Base-by-base conservation (phyloP, 306 rosid genomes). In the Senna siamea region DNA sequence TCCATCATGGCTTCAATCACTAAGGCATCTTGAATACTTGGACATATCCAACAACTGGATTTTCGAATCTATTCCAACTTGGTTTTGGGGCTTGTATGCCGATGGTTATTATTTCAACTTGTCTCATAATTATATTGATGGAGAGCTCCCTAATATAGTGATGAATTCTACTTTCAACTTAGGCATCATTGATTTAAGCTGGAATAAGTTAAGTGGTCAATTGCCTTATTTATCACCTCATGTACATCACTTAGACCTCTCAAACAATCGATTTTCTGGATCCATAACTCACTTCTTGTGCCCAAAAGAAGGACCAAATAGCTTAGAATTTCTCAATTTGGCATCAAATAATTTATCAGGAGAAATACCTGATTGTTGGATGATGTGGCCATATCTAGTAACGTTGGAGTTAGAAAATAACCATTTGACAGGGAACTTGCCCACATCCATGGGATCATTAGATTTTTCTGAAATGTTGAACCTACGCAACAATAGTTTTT, bases 1-100 rank as follows among this genome's bases (percentile, higher is more conserved):
- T 65, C 78, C 85, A 0, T 3, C 7, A 0, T 76, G 85, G 85
- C 47, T 76, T 47, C 74, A 20, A 5, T 61, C 38, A 0, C 78
- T 64, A 47, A 70, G 46, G 66, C 2, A 22, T 38, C 76, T 76
- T 1, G 0, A 0, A 0, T 0, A 0, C 5, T 60, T 81, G 54
- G 20, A 9, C 1, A 5, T 81, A 5, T 51, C 81, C 26, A 63
- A 64, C 32, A 40, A 74, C 0, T 1, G 18, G 0, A 41, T 74
- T 23, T 28, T 4, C 9, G 51, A 30, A 13, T 26, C 11, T 6
- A 5, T 73, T 32, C 80, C 74, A 0, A 0, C 26, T 55, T 62
- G 56, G 66, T 47, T 80, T 62, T 34, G 74, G 77, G 12, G 22
- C 41, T 4, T 7, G 1, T 2, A 37, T 7, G 4, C 40, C 37